Percentiles rank a stretch among this genome's conserved stretches.
phyloP scores from a whole-genome alignment of 2,329 filamentous ascomycete species.

The Elsinoe australis region DNA sequence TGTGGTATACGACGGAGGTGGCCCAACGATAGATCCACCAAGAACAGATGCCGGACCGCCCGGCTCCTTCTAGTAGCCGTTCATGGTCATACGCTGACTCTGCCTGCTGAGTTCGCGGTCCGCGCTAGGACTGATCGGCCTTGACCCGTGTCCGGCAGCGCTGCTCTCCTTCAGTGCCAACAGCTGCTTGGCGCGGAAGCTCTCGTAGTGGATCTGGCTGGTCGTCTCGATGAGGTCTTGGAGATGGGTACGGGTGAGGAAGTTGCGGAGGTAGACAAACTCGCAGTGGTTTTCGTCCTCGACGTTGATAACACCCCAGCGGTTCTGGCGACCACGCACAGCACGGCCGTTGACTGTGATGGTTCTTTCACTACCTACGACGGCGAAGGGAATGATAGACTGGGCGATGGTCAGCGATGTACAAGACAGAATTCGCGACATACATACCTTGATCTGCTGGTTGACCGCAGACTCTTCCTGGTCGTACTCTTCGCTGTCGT shows the following conservation, averaged over 20 bases:
- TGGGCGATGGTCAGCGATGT: constrained; percentile 32
- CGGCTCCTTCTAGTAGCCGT: constrained; percentile 67
- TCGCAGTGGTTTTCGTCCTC: constrained; percentile 99
- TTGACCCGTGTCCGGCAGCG: constrained; percentile 70
- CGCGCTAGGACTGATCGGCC: constrained; percentile 89
- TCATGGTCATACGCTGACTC: constrained; percentile 97
- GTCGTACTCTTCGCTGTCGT: constrained; percentile 98
- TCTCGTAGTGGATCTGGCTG: constrained; percentile 99
- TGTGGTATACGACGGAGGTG: constrained; percentile 1
- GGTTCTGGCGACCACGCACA: constrained; percentile 94
- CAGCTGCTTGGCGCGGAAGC: constrained; percentile 98
- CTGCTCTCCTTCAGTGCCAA: constrained; percentile 97
- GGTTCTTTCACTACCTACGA: constrained; percentile 95
- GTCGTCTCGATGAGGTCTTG: constrained; percentile 99
- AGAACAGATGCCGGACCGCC: neutral
- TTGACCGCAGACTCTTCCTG: constrained; percentile 92
- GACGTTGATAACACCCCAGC: constrained; percentile 99
- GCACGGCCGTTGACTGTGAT: constrained; percentile 97
- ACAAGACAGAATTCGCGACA: neutral
- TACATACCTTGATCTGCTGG: constrained; percentile 83
- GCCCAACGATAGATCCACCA: neutral
- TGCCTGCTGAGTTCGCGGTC: constrained; percentile 94
- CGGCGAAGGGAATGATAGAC: constrained; percentile 93
- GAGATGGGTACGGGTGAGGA: constrained; percentile 94
- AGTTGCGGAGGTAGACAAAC: constrained; percentile 97